phyloP scores from a whole-genome alignment of 2,329 filamentous ascomycete species.

The Chrysosporium keratinophilum region DNA sequence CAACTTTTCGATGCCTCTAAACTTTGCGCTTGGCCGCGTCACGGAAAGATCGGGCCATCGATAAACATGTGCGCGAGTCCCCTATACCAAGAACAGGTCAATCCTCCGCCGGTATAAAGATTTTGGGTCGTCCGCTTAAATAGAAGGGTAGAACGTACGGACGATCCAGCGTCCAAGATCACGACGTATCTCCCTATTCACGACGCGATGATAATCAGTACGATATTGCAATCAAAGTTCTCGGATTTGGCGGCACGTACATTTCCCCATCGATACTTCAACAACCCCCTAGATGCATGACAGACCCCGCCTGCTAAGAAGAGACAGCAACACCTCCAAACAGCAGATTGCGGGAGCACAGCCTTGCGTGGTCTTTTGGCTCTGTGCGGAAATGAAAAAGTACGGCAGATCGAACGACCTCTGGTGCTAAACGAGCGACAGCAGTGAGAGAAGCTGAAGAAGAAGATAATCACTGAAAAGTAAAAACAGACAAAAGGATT shows the following conservation, averaged over 20 bases:
- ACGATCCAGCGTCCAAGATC: conserved; percentile 94
- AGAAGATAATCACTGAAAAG: neutral
- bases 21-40: conserved; percentile 52
- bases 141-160: conserved; percentile 40
- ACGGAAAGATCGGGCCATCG: conserved; percentile 72
- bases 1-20: conserved; percentile 52
- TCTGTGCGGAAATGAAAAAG: neutral
- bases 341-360: neutral
- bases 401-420: neutral
- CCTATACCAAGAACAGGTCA: conserved; percentile 32
- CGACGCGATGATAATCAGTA: conserved; percentile 8
- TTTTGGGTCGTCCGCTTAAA: neutral
- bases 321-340: neutral
- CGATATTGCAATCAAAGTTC: neutral
- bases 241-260: conserved; percentile 20
- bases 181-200: conserved; percentile 64
- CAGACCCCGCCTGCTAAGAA: neutral
- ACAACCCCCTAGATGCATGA: conserved; percentile 7
- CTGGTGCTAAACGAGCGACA: neutral
- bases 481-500: neutral
- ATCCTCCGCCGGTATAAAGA: conserved; percentile 4
- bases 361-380: neutral
- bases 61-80: conserved; percentile 90
- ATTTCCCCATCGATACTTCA: conserved; percentile 34
- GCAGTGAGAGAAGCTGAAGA: neutral